Conservation (phyloP, 257 asterid genomes). For the Salvia hispanica region DNA sequence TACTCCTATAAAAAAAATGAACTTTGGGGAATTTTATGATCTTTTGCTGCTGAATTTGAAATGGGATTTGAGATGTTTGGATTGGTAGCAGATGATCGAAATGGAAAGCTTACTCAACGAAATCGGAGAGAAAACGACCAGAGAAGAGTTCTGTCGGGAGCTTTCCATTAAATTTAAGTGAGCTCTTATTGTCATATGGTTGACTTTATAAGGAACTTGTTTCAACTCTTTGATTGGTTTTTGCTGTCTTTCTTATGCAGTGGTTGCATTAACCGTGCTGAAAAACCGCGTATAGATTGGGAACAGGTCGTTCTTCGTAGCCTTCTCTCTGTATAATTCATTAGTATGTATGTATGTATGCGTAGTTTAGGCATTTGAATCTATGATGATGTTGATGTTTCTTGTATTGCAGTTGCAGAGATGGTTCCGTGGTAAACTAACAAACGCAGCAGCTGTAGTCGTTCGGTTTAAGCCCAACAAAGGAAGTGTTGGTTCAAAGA, state of each 20-base stretch:
- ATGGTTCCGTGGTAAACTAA: constrained; percentile 62
- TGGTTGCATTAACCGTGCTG: constrained; percentile 54
- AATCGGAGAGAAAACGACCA: constrained; percentile 39
- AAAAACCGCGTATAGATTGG: constrained; percentile 51
- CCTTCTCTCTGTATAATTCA: not conserved
- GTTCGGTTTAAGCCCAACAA: constrained; percentile 29
- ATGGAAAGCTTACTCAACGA: constrained; percentile 54
- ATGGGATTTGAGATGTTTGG: constrained; percentile 4
- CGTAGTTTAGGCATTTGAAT: constrained; percentile 9
- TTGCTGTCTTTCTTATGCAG: constrained; percentile 44
- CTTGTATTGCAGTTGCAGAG: constrained; percentile 52
- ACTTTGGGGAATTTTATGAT: constrained; percentile 8
- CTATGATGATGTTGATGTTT: not conserved
- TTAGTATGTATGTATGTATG: not conserved
- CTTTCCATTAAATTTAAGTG: constrained; percentile 77
- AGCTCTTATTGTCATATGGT: constrained; percentile 21
- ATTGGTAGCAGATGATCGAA: constrained; percentile 50
- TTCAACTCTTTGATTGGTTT: constrained; percentile 4
- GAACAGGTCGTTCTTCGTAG: constrained; percentile 60
- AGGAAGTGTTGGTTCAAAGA: constrained; percentile 21
- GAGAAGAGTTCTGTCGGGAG: constrained; percentile 53
- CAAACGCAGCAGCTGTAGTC: constrained; percentile 33
- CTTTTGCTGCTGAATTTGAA: constrained; percentile 3
- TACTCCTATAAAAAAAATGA: not conserved
- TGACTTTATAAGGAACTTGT: not conserved